These are phyloP conservation scores for Tetrahymena elliotti DNA, from an alignment of 73 alveolate genomes.

Conservation along the genomic window DNA sequence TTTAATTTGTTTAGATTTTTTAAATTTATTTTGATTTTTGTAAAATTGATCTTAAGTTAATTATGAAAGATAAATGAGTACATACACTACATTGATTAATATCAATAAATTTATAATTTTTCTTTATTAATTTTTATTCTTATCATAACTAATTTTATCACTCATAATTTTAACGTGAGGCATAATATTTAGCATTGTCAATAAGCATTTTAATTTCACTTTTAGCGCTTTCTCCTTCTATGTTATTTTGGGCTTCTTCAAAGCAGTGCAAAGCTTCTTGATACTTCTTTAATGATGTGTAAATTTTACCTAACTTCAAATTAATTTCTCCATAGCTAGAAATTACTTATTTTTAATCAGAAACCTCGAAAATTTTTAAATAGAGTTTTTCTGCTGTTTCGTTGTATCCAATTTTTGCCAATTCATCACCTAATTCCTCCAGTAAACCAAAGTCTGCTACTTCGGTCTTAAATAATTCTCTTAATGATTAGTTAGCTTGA, in stretches of 20 bases:
- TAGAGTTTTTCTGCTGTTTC: slow-evolving; percentile 12
- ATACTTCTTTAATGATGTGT: background rate
- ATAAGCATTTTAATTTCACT: background rate
- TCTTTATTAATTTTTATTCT: too few relatives aligned
- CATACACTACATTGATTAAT: too few relatives aligned
- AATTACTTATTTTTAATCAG: slow-evolving; percentile 1
- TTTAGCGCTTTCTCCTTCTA: background rate
- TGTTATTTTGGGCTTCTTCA: background rate
- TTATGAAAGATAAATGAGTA: background rate
- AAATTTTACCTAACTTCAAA: slow-evolving; percentile 9
- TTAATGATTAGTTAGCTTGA: slow-evolving; percentile 33
- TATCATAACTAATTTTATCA: background rate
- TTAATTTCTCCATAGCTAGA: slow-evolving; percentile 6
- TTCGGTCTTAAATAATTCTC: slow-evolving; percentile 19
- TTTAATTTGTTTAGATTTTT: too few relatives aligned
- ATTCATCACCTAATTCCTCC: slow-evolving; percentile 31
- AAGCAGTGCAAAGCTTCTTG: background rate
- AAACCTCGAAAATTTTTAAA: slow-evolving; percentile 7
- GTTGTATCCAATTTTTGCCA: slow-evolving; percentile 2
- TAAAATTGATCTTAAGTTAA: background rate
- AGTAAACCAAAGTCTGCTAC: slow-evolving; percentile 36
- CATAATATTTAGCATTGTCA: background rate
- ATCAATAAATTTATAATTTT: background rate
- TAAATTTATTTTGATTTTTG: too few relatives aligned
- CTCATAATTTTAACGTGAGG: background rate